These are phyloP conservation scores for Castanea crenata DNA, from an alignment of 306 rosid species.

Conservation along the genomic window DNA sequence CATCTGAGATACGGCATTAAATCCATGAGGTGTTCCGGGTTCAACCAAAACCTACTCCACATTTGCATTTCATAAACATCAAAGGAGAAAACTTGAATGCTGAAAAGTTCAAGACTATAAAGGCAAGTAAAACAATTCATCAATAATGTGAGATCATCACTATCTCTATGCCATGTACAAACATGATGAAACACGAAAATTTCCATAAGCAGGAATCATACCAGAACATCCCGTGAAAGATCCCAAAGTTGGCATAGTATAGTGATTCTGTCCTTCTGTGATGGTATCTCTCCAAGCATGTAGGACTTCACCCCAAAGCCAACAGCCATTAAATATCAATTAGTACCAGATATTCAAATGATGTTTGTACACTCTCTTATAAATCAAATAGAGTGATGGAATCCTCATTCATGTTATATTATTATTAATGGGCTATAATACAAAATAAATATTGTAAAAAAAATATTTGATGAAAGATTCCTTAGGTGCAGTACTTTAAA, in stretches of 20 bases:
- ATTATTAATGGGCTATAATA: too few species aligned
- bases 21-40: slow-evolving; percentile 94
- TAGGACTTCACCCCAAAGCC: slow-evolving; percentile 65
- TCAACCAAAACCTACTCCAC: slow-evolving; percentile 75
- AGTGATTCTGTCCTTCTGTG: slow-evolving; percentile 80
- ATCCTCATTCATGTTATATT: too few species aligned
- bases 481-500: slow-evolving; percentile 5
- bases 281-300: slow-evolving; percentile 95
- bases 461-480: background rate
- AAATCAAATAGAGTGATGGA: too few species aligned
- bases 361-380: too few species aligned
- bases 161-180: background rate
- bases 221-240: slow-evolving; percentile 85
- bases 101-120: background rate
- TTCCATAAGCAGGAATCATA: slow-evolving; percentile 32
- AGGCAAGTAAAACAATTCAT: background rate
- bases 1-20: slow-evolving; percentile 87
- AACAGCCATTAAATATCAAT: slow-evolving; percentile 26
- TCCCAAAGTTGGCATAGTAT: slow-evolving; percentile 92
- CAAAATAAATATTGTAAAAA: too few species aligned
- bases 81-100: slow-evolving; percentile 8
- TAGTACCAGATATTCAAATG: slow-evolving; percentile 15
- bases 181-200: background rate
- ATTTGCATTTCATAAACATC: slow-evolving; percentile 18
- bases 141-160: background rate